phyloP scores from a whole-genome alignment of 495 filamentous ascomycete species.

The Mytilinidion resinicola region DNA sequence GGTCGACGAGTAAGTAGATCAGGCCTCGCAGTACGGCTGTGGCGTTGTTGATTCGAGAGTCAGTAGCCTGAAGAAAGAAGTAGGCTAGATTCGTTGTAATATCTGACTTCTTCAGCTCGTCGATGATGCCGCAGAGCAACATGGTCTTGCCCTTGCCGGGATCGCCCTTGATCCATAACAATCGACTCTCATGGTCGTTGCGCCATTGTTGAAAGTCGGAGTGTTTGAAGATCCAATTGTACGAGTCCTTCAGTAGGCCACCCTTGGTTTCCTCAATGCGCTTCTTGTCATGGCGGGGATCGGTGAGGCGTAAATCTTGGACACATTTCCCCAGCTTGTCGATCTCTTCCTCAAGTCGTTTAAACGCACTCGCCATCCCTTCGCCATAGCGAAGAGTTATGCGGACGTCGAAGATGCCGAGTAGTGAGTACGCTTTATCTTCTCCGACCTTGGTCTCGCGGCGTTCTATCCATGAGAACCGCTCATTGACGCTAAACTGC shows the following conservation, averaged over 20 bases:
- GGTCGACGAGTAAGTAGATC: slow-evolving; percentile 38
- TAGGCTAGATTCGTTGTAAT: neutral
- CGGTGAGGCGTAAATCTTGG: slow-evolving; percentile 2
- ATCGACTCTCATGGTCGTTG: slow-evolving; percentile 25
- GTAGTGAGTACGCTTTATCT: too few relatives aligned
- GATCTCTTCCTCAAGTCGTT: neutral
- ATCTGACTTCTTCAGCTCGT: slow-evolving; percentile 2
- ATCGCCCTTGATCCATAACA: too few relatives aligned
- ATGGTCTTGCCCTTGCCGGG: slow-evolving; percentile 42
- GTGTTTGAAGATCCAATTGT: slow-evolving; percentile 42
- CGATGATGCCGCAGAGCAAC: neutral
- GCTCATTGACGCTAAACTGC: too few relatives aligned
- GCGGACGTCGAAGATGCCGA: neutral
- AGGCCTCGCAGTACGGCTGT: slow-evolving; percentile 36
- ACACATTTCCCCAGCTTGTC: slow-evolving; percentile 7
- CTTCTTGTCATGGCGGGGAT: slow-evolving; percentile 33
- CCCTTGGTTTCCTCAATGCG: slow-evolving; percentile 40
- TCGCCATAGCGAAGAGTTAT: neutral
- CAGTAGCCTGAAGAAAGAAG: slow-evolving; percentile 5
- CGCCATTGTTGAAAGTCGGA: slow-evolving; percentile 36
- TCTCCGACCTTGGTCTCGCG: too few relatives aligned
- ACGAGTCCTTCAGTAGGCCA: slow-evolving; percentile 39
- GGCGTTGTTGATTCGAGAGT: slow-evolving; percentile 34
- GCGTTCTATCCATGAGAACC: too few relatives aligned
- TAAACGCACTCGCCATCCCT: neutral